These are phyloP conservation scores for Tulasnella sp. DNA, from an alignment of 768 basidiomycete genomes.

Conservation along the genomic window DNA sequence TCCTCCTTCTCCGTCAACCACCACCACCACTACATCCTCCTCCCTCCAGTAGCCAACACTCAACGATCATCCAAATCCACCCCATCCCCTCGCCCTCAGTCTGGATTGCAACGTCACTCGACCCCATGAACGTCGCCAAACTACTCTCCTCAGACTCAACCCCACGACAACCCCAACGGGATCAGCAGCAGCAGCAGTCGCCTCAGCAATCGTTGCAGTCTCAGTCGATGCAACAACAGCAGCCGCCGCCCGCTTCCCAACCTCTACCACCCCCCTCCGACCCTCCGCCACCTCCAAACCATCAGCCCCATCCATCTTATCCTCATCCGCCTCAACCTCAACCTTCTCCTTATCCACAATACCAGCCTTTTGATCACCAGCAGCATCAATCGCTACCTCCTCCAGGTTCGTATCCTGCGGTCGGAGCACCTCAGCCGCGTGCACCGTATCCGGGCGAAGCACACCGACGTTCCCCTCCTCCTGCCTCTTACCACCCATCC, in stretches of 20 bases:
- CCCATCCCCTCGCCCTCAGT: background rate
- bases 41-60: background rate
- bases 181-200: background rate
- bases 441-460: background rate
- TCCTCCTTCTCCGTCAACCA: background rate
- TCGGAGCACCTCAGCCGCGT: slow-evolving; percentile 3
- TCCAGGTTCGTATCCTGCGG: background rate
- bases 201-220: background rate
- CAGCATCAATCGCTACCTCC: slow-evolving; percentile 3
- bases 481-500: background rate
- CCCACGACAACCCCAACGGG: background rate
- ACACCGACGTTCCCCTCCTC: slow-evolving; percentile 5
- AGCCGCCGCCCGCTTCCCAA: background rate
- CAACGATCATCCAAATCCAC: background rate
- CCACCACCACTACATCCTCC: background rate
- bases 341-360: background rate
- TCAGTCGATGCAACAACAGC: background rate
- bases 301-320: background rate
- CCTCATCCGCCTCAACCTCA: background rate
- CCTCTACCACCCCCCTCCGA: background rate
- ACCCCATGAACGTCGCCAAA: background rate
- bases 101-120: background rate
- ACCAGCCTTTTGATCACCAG: background rate
- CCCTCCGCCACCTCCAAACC: background rate
- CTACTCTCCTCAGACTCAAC: background rate